Base-by-base conservation (phyloP, 805 yeast species). In the Candida stauntonica region DNA sequence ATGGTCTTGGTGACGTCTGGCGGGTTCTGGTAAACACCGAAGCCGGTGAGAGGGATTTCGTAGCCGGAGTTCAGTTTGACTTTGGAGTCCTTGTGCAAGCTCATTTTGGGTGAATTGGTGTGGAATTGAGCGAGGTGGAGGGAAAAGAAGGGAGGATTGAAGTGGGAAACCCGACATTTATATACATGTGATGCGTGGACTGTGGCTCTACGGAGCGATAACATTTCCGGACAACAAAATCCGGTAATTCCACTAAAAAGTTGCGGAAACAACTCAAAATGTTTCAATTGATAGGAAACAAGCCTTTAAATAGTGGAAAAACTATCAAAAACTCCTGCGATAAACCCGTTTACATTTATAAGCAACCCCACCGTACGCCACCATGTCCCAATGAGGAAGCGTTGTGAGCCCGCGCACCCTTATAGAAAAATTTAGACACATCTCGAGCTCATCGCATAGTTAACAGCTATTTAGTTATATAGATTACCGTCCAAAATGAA, bases 401-500 rank as follows among this genome's bases (percentile, higher is more conserved):
- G 38, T 35, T 35, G 12, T 17, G 38, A 29, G 38, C 38, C 17
- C 36, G 13, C 26, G 16, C 26, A 19, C 33, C 7, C 13, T 14
- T 11, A 17, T 5, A 26, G 18, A 35, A 21, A 35, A 35, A 35
- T 23, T 35, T 35, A 29, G 31, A 17, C 24, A 12, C 32, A 16
- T 29, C 7, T 18, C 12, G 26, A 17, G 26, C 23, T 31, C 31
- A 29, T n/a, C n/a, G 6, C 20, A 14, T 29, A 21, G 29, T 26
- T 26, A 13, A 12, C 7, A 15, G 9, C 19, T 12, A 8, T 29
- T 11, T 8, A n/a, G 8, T 17, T 13, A 13, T 13, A 18, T 7
- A 21, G 13, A 12, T 31, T n/a, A n/a, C 19, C 20, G 15, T 5
- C 18, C 20, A 19, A 31, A 9, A 36, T 83, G 91, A 80, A 73